Percentiles rank a stretch among this genome's conserved stretches.
These are phyloP conservation scores for Leptodontidium sp. DNA, from an alignment of 2,329 filamentous ascomycete species.

Conservation along the genomic window DNA sequence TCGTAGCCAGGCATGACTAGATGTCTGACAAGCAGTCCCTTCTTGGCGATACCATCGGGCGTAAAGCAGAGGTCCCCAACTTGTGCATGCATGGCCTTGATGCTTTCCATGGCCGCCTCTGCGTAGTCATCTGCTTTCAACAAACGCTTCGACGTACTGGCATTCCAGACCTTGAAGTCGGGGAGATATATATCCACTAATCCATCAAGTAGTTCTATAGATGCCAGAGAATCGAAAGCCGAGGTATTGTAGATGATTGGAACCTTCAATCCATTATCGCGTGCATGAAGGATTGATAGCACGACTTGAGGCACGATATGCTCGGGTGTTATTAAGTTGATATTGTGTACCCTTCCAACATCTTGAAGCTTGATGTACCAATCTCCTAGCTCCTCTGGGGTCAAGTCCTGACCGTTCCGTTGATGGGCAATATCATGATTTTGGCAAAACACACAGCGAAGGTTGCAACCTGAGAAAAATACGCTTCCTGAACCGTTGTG, in stretches of 20 bases:
- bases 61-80: slow-evolving; percentile 88
- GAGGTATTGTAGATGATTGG: slow-evolving; percentile 89
- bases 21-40: slow-evolving; percentile 78
- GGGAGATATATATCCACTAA: slow-evolving; percentile 88
- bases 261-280: slow-evolving; percentile 71
- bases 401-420: slow-evolving; percentile 81
- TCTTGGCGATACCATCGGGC: slow-evolving; percentile 80
- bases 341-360: slow-evolving; percentile 84
- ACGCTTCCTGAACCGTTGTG: slow-evolving; percentile 82
- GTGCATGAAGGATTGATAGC: slow-evolving; percentile 76
- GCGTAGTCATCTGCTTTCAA: slow-evolving; percentile 83
- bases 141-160: slow-evolving; percentile 70
- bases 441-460: slow-evolving; percentile 75
- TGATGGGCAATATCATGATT: slow-evolving; percentile 87
- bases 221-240: slow-evolving; percentile 78
- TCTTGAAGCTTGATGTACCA: slow-evolving; percentile 87
- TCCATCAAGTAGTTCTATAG: slow-evolving; percentile 76
- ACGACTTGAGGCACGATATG: slow-evolving; percentile 87
- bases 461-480: slow-evolving; percentile 62
- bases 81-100: slow-evolving; percentile 81
- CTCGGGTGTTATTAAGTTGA: slow-evolving; percentile 87
- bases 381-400: slow-evolving; percentile 78
- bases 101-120: slow-evolving; percentile 75
- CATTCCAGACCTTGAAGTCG: slow-evolving; percentile 85
- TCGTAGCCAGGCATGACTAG: slow-evolving; percentile 86